phyloP scores from a whole-genome alignment of 768 basidiomycete species.

The Mycena sanguinolenta region DNA sequence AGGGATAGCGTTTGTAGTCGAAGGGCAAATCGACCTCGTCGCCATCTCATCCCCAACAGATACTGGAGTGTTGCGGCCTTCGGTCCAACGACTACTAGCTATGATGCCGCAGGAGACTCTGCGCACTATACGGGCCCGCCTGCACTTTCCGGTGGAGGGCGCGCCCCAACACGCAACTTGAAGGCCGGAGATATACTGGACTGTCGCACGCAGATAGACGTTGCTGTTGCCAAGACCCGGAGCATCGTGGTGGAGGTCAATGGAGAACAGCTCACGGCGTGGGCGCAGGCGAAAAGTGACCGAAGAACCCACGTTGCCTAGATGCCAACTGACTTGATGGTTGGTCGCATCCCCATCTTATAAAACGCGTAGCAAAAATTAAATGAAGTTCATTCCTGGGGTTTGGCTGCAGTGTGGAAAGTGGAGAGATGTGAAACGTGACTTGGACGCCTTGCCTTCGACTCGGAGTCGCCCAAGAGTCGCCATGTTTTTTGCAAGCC shows the following conservation, averaged over 20 bases:
- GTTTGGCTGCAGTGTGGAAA: no score
- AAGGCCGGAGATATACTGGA: neutral
- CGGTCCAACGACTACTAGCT: neutral
- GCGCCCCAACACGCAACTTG: neutral
- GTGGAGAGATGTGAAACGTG: no score
- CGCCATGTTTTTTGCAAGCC: no score
- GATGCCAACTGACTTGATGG: no score
- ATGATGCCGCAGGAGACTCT: neutral
- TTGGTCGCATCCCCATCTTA: no score
- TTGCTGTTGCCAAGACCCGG: neutral
- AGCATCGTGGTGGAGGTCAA: neutral
- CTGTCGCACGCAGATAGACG: neutral
- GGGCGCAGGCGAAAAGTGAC: neutral
- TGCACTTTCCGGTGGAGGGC: neutral
- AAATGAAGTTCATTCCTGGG: no score
- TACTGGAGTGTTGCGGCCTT: slow-evolving; percentile 2
- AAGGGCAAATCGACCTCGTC: slow-evolving; percentile 2
- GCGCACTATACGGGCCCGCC: neutral
- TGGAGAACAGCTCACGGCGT: neutral
- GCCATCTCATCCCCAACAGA: neutral
- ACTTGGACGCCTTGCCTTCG: no score
- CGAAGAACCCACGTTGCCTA: no score
- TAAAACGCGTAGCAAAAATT: no score
- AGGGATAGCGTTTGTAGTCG: neutral
- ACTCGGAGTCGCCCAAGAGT: no score